Evolutionary conservation across 208 protist species (phyloP).

Genomic region (Eutreptiella sp.): DNA sequence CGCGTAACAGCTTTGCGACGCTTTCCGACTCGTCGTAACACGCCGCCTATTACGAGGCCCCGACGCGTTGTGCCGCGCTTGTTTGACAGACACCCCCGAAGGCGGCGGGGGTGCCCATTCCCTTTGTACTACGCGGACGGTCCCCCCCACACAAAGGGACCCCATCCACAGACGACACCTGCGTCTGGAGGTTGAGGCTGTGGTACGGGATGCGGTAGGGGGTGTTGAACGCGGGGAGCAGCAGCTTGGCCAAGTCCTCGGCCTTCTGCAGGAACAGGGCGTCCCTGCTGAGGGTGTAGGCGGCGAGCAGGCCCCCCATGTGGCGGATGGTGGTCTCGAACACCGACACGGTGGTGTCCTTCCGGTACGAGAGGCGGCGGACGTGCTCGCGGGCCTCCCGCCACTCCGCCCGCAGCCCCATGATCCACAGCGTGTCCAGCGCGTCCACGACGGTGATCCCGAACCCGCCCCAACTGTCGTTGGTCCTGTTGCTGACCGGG

Average conservation of each 20-base stretch:
- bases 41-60: too few relatives aligned
- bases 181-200: constrained; percentile 27
- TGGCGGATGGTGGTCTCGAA: constrained; percentile 74
- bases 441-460: constrained; percentile 66
- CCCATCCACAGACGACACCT: not conserved
- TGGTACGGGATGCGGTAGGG: not conserved
- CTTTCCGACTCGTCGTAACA: too few relatives aligned
- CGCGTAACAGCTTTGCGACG: too few relatives aligned
- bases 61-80: too few relatives aligned
- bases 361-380: constrained; percentile 28
- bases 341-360: constrained; percentile 42
- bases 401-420: constrained; percentile 57
- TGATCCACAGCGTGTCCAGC: constrained; percentile 67
- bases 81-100: too few relatives aligned
- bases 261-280: constrained; percentile 40
- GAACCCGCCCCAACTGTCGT: constrained; percentile 30
- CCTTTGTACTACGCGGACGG: too few relatives aligned
- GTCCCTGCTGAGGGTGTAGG: constrained; percentile 49
- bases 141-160: too few relatives aligned
- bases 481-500: constrained; percentile 37
- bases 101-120: too few relatives aligned
- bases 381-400: constrained; percentile 41
- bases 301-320: constrained; percentile 58
- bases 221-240: constrained; percentile 44
- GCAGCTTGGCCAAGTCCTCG: constrained; percentile 34